Conservation (phyloP, 2,329 filamentous ascomycete species). For the Colletotrichum scovillei region DNA sequence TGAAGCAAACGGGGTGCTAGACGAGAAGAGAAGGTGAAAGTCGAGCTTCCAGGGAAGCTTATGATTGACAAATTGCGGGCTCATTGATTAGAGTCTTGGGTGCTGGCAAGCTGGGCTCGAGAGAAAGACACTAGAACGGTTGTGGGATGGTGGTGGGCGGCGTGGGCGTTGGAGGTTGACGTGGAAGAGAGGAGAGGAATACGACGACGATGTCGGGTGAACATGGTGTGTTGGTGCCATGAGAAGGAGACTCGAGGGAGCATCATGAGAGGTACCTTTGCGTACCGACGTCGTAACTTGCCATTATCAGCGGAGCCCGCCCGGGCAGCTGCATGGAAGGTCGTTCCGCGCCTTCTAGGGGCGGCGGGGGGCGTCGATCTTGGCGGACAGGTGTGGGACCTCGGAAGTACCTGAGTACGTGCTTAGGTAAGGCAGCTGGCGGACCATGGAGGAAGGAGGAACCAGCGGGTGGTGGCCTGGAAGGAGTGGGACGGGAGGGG, state of each 20-base stretch:
- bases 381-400: slow-evolving; percentile 11
- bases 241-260: background rate
- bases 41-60: slow-evolving; percentile 1
- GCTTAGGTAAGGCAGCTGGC: background rate
- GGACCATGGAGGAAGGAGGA: background rate
- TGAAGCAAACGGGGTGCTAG: slow-evolving; percentile 26
- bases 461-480: background rate
- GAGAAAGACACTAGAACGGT: background rate
- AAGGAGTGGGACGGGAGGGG: background rate
- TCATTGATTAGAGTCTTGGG: slow-evolving; percentile 21
- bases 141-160: background rate
- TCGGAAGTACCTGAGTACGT: background rate
- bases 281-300: slow-evolving; percentile 13
- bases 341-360: slow-evolving; percentile 33
- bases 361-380: slow-evolving; percentile 17
- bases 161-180: background rate
- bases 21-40: slow-evolving; percentile 34
- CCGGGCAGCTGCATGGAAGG: slow-evolving; percentile 33
- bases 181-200: background rate
- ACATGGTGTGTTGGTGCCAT: background rate
- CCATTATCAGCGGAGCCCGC: slow-evolving; percentile 28
- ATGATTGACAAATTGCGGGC: slow-evolving; percentile 8
- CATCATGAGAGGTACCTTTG: slow-evolving; percentile 8
- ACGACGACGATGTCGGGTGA: background rate
- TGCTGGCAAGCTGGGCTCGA: background rate